A percentile compares a stretch with the other conserved stretches of the same genome.
Evolutionary conservation across 495 filamentous ascomycete species (phyloP).

Genomic region (Penicillium canariense): DNA sequence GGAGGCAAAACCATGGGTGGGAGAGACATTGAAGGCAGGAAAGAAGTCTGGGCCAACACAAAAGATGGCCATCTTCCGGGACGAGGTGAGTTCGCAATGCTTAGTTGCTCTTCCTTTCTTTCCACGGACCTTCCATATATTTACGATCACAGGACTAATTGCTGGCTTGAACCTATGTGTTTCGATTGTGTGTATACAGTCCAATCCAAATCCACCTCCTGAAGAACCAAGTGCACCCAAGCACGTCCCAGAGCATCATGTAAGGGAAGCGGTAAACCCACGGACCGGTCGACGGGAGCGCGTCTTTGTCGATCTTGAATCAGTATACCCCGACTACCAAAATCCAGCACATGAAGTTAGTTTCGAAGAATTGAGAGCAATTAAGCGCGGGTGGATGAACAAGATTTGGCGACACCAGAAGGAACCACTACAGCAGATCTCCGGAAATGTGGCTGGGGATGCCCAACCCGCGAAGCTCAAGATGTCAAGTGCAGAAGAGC

Average conservation of each 20-base stretch:
- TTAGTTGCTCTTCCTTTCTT: conserved; percentile 26
- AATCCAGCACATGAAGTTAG: conserved; percentile 70
- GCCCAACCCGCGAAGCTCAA: conserved; percentile 13
- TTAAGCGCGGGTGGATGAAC: conserved; percentile 71
- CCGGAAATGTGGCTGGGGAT: conserved; percentile 31
- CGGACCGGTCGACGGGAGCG: conserved; percentile 76
- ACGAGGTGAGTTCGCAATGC: conserved; percentile 73
- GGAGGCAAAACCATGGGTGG: conserved; percentile 86
- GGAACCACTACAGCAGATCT: conserved; percentile 38
- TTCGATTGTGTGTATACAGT: conserved; percentile 59
- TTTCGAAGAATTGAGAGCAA: conserved; percentile 88
- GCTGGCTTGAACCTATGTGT: conserved; percentile 59
- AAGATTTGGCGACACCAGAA: conserved; percentile 59
- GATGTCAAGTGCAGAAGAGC: conserved; percentile 13
- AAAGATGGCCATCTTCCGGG: conserved; percentile 92
- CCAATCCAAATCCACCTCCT: conserved; percentile 45
- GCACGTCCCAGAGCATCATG: conserved; percentile 47
- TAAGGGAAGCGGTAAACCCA: conserved; percentile 74
- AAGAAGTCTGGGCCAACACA: conserved; percentile 70
- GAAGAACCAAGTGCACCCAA: conserved; percentile 37
- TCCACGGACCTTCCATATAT: conserved; percentile 57
- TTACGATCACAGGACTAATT: conserved; percentile 99
- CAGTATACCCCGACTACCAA: conserved; percentile 74
- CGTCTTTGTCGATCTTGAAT: conserved; percentile 80
- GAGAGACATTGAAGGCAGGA: conserved; percentile 83